Base-by-base conservation (phyloP, 306 rosid species). In the Fragaria vesca region DNA sequence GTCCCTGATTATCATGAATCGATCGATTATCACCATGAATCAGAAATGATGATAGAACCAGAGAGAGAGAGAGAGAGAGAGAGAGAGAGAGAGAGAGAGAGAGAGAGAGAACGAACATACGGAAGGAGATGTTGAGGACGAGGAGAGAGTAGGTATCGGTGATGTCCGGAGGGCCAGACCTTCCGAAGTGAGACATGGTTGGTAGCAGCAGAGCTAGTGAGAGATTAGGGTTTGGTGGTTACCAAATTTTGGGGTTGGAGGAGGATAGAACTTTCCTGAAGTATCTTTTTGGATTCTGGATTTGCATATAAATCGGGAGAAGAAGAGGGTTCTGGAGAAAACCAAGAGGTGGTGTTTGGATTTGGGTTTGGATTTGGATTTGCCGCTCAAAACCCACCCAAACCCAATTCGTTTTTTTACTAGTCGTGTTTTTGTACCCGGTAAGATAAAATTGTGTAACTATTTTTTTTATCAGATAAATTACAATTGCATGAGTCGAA, bases 111-210 rank as follows among this genome's bases (percentile, higher is more conserved):
- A n/a, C 6, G 69, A 45, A 42, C 81, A 72, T 86, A 93, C 98
- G 97, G 71, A 93, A 93, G 28, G 98, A 84, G 74, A 93, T 93
- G 85, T 93, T 93, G 83, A 93, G 98, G n/a, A 93, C 93, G 66
- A 91, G 98, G 55, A 93, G 97, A n/a, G 98, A 93, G 81, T 89
- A 93, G 5, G 97, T 93, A 62, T 93, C 98, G n/a, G 91, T 8
- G 79, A 93, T 91, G 79, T 93, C 98, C 2, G 97, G 94, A 3
- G 98, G 98, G 26, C 98, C 97, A 0, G 97, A 88, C 81, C 94
- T 86, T 30, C 98, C 97, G 4, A 91, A 93, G 89, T 93, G 98
- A 79, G 98, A 93, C 94, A 93, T 93, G 36, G 4, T 76, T 50
- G 71, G 74, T 30, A 30, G 32, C n/a, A 5, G 26, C 8, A 43